Base-by-base conservation (phyloP, 2,329 filamentous ascomycete genomes). In the Aaosphaeria pasadenensis region DNA sequence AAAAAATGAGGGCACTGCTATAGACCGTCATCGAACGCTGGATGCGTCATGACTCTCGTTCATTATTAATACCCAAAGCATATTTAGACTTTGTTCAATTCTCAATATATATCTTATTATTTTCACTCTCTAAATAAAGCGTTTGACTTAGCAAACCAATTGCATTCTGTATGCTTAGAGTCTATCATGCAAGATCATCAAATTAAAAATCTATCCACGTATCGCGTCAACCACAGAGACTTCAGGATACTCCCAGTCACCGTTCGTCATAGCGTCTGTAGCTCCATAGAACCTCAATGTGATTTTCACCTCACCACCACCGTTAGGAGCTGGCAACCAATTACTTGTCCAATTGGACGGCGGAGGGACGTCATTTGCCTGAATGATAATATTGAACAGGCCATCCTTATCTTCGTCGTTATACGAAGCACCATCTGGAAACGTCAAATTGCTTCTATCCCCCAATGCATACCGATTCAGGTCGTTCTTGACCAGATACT, bases 381-480 rank as follows among this genome's bases (percentile, higher is more conserved):
- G 44, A 2, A 46, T 6, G 3, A 46, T 31, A 35, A 46, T 30
- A 36, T 46, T 7, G 35, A 46, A 46, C 28, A 36, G 38, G 3
- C 38, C 44, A 35, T 46, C 44, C 6, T 3, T 5, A 11, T n/a
- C 28, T 9, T 28, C 31, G 2, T 41, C 38, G 4, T 30, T 36
- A 9, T 11, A 36, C 33, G 33, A 13, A 11, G 33, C 3, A 13
- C 44, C 44, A 6, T 46, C 39, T 6, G 44, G 44, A 36, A 46
- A 46, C 30, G 44, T 46, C 24, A 46, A 24, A 35, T 46, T 46
- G 11, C 17, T 31, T 13, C 44, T n/a, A 36, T 46, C 44, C 9
- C 44, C 44, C 13, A 46, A 28, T n/a, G 36, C 28, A 35, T 31
- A 46, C 29, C 44, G 11, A 5, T 42, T 35, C 11, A 33, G 28